Conservation (phyloP, 2,329 filamentous ascomycete genomes). For the Aspergillus persii region DNA sequence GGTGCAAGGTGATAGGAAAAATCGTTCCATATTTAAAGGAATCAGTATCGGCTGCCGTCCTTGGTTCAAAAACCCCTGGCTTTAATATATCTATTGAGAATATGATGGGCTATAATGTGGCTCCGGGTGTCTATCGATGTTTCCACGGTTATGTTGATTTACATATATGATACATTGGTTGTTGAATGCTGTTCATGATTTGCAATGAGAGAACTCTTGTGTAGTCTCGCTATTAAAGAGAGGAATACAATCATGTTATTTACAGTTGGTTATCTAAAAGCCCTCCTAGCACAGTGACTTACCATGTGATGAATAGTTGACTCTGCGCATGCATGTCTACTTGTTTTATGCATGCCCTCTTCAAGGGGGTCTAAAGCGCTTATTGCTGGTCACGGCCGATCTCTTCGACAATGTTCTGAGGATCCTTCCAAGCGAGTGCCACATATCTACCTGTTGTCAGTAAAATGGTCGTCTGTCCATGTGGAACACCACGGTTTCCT, state of each 20-base stretch:
- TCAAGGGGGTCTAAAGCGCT: background rate
- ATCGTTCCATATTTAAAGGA: background rate
- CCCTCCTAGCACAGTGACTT: background rate
- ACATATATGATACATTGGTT: background rate
- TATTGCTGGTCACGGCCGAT: constrained; percentile 37
- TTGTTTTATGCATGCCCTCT: too few species aligned
- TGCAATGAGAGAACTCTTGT: background rate
- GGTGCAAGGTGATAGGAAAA: background rate
- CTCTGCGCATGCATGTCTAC: background rate
- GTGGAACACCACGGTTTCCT: constrained; percentile 15
- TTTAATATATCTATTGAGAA: background rate
- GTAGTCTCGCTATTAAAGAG: background rate
- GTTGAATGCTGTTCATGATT: background rate
- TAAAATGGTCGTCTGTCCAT: background rate
- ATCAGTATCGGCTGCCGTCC: background rate
- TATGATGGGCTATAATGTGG: background rate
- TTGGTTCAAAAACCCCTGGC: background rate
- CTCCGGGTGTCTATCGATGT: background rate
- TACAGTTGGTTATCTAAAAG: background rate
- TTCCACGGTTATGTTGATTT: background rate
- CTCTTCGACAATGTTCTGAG: constrained; percentile 60
- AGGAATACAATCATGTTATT: background rate
- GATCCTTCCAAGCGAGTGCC: constrained; percentile 60
- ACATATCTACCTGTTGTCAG: constrained; percentile 47
- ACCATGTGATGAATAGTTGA: background rate